phyloP scores from a whole-genome alignment of 352 stramenopile genomes.

The Globisporangium ultimum region DNA sequence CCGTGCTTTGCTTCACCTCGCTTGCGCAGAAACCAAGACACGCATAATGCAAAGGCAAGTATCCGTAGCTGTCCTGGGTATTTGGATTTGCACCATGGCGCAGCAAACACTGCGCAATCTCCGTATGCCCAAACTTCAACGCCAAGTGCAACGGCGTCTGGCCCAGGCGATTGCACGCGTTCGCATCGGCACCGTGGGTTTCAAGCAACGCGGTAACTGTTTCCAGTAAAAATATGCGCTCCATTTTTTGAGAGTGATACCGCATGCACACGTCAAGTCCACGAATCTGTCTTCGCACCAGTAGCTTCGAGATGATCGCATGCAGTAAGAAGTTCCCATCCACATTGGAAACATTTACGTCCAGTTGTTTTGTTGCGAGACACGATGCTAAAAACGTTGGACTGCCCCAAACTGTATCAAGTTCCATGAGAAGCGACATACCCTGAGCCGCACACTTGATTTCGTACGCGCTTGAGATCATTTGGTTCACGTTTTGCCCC shows the following conservation, averaged over 20 bases:
- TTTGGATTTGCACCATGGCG: slow-evolving; percentile 54
- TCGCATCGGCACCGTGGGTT: slow-evolving; percentile 31
- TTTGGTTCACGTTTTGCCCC: slow-evolving; percentile 8
- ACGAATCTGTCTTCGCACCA: slow-evolving; percentile 48
- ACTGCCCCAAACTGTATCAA: slow-evolving; percentile 35
- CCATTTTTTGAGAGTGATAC: slow-evolving; percentile 41
- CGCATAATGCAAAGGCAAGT: slow-evolving; percentile 64
- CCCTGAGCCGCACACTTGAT: slow-evolving; percentile 14
- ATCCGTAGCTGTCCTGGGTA: slow-evolving; percentile 44
- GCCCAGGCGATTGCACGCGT: slow-evolving; percentile 56
- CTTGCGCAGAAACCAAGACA: slow-evolving; percentile 52
- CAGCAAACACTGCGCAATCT: slow-evolving; percentile 39
- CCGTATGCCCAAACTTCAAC: slow-evolving; percentile 54
- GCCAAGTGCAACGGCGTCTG: slow-evolving; percentile 68
- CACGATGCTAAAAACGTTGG: slow-evolving; percentile 32
- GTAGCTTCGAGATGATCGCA: slow-evolving; percentile 43
- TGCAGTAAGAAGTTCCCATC: slow-evolving; percentile 69
- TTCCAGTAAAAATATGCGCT: slow-evolving; percentile 12
- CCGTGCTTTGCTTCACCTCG: slow-evolving; percentile 14
- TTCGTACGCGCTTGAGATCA: slow-evolving; percentile 17
- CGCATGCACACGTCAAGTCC: slow-evolving; percentile 55
- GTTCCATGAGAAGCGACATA: slow-evolving; percentile 18
- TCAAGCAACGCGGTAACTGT: slow-evolving; percentile 34
- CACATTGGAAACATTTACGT: slow-evolving; percentile 58
- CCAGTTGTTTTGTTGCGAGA: slow-evolving; percentile 27